A percentile compares a stretch with the other conserved stretches of the same genome.
Conservation (phyloP, 164 flowering plant species). For the Vitis rotundifolia region DNA sequence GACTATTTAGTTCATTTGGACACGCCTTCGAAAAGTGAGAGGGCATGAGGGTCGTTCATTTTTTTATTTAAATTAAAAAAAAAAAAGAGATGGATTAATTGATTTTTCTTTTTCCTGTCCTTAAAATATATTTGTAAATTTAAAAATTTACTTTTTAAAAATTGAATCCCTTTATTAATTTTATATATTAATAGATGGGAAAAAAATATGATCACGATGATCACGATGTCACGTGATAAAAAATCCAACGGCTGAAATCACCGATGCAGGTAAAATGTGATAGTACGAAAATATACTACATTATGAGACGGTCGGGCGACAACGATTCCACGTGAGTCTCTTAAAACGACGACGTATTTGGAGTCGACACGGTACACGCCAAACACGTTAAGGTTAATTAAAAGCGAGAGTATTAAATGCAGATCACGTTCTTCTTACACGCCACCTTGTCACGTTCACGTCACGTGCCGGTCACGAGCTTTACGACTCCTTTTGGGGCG, state of each 20-base stretch:
- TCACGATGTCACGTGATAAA: too few relatives aligned
- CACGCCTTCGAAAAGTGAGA: too few relatives aligned
- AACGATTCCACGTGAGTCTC: neutral
- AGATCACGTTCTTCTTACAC: conserved; percentile 9
- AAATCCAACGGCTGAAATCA: neutral
- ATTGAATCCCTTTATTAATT: too few relatives aligned
- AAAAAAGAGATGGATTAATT: too few relatives aligned
- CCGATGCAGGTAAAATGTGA: neutral
- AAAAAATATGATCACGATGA: too few relatives aligned
- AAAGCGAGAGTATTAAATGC: neutral
- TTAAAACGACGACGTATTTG: neutral
- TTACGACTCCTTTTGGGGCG: neutral
- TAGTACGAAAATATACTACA: neutral
- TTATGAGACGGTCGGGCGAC: neutral
- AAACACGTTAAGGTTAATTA: neutral
- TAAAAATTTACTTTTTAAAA: too few relatives aligned
- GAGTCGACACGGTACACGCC: neutral
- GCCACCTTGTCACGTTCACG: neutral
- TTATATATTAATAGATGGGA: too few relatives aligned
- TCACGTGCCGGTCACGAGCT: conserved; percentile 18
- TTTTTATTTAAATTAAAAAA: too few relatives aligned
- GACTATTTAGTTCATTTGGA: too few relatives aligned
- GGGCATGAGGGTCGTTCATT: too few relatives aligned
- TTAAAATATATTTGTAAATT: too few relatives aligned
- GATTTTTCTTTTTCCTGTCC: too few relatives aligned